Percentiles rank a stretch among this genome's conserved stretches.
Conservation (phyloP, 768 basidiomycete genomes). For the Daedaleopsis sinensis region DNA sequence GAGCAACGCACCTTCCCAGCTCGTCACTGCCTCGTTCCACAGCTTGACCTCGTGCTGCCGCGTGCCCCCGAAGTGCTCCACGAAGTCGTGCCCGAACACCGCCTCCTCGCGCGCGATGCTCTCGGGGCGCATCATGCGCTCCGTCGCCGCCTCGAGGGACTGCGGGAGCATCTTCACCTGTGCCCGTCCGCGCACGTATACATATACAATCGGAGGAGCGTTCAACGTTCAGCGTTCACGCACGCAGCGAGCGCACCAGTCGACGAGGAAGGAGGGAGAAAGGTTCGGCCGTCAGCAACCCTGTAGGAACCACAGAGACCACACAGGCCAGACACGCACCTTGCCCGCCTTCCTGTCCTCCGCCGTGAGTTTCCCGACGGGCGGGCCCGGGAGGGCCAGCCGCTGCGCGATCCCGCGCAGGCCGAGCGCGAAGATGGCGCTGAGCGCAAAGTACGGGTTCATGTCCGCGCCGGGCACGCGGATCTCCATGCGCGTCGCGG, state of each 20-base stretch:
- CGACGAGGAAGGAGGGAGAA: neutral
- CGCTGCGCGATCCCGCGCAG: constrained; percentile 86
- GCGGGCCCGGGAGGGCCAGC: constrained; percentile 65
- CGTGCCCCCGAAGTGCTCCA: constrained; percentile 96
- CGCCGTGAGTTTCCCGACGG: constrained; percentile 60
- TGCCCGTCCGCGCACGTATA: neutral
- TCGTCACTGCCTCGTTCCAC: constrained; percentile 90
- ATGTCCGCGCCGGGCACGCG: constrained; percentile 97
- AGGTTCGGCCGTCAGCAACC: neutral
- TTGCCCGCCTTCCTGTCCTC: constrained; percentile 63
- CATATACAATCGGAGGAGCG: neutral
- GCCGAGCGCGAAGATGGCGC: constrained; percentile 87
- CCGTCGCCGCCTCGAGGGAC: constrained; percentile 79
- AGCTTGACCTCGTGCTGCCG: constrained; percentile 85
- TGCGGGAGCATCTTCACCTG: constrained; percentile 77
- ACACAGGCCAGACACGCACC: constrained; percentile 32
- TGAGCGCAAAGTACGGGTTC: constrained; percentile 89
- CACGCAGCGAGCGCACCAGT: neutral
- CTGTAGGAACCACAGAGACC: neutral
- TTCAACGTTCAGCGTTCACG: neutral
- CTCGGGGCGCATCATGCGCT: constrained; percentile 72
- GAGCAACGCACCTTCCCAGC: constrained; percentile 79
- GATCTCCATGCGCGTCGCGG: constrained; percentile 89
- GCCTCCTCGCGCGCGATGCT: constrained; percentile 79
- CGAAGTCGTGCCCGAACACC: constrained; percentile 85